Evolutionary conservation across 148 eudicot genomes (phyloP), one percentile per base, ranked within the genome.

Genomic region (Rhododendron ovatum): DNA sequence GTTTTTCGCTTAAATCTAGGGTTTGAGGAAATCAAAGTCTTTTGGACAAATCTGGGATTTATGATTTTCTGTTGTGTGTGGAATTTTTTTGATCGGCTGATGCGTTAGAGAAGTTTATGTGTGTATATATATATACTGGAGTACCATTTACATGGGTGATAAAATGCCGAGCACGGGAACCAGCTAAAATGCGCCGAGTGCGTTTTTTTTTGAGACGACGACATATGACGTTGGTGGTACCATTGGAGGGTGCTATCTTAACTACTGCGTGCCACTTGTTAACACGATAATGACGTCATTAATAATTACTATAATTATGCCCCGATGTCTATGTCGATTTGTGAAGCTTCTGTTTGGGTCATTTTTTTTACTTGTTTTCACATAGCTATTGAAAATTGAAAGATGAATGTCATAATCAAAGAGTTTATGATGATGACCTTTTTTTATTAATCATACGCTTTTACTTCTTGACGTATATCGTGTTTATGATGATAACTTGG

Each of bases 11-110:
- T 4, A 33, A 74, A 65, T 65, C 77, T 83, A 43, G 59, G 85
- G 78, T n/a, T 83, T 6, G 85, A 13, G 59, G 75, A 82, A 67
- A 75, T 53, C 81, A 84, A 51, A 75, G 4, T 8, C 6, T 14
- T 84, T 24, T 5, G 69, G 65, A 75, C 86, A 53, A 84, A 84
- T 74, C 86, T 22, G n/a, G 76, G 86, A 84, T 84, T 84, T 53
- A 11, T 22, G 69, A 75, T 24, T 51, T 55, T 35, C 69, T 17
- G 35, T n/a, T 59, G 2, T 63, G 14, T 1, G 10, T 33, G 69
- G 41, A 22, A 12, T 2, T 37, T 22, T 3, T 57, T 22, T 2
- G 33, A 80, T 67, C 67, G 48, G 85, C 71, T 47, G 59, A 83
- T 37, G 43, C 28, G 10, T 47, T 20, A 12, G 33, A 51, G 48